phyloP scores from a whole-genome alignment of 306 rosid species.

The Potentilla sterilis region DNA sequence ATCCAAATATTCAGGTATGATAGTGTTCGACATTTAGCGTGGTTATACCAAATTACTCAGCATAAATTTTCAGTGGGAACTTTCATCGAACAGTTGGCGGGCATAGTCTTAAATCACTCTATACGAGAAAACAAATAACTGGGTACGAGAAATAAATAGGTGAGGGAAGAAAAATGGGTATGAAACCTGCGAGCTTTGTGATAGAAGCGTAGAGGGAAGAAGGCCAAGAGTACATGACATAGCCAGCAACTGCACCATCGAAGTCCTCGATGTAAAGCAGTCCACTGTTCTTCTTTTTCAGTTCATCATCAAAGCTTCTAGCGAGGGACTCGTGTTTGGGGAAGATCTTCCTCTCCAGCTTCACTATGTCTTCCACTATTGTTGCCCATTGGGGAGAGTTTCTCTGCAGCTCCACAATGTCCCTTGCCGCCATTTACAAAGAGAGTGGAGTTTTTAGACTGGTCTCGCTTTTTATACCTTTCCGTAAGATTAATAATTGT shows the following conservation, averaged over 20 bases:
- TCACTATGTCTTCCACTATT: conserved; percentile 65
- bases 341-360: conserved; percentile 69
- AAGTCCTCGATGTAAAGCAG: conserved; percentile 56
- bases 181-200: conserved; percentile 87
- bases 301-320: conserved; percentile 61
- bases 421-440: conserved; percentile 37
- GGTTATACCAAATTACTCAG: not conserved
- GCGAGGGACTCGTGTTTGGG: conserved; percentile 87
- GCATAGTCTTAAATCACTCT: not conserved
- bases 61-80: conserved; percentile 7
- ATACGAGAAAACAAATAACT: not conserved
- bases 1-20: not conserved
- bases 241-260: conserved; percentile 59
- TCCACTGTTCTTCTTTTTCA: conserved; percentile 65
- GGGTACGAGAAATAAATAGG: no score
- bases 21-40: not conserved
- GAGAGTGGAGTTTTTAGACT: not conserved
- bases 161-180: conserved; percentile 9
- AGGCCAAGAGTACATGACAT: conserved; percentile 84
- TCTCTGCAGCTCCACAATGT: conserved; percentile 49
- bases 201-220: conserved; percentile 71
- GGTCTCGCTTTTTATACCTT: not conserved
- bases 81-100: conserved; percentile 46
- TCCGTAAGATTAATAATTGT: no score
- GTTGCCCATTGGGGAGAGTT: conserved; percentile 44